Evolutionary conservation across 1,284 basidiomycete genomes (phyloP).

Genomic region (Neonothopanus nambi): DNA sequence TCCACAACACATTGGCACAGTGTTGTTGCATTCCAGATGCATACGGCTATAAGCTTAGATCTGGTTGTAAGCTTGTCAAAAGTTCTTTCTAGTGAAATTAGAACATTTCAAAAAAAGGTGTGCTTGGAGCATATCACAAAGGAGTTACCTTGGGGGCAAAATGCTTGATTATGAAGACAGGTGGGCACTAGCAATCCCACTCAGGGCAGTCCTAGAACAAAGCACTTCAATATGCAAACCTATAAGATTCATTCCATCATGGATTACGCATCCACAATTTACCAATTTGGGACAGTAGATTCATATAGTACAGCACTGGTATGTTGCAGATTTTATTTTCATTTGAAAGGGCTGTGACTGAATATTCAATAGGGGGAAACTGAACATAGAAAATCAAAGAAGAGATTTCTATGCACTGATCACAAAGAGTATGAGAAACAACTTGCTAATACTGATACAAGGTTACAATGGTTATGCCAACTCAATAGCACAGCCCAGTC

Average conservation of each 20-base stretch:
- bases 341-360: not conserved
- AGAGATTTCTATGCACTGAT: too few species aligned
- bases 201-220: slow-evolving; percentile 1
- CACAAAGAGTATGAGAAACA: too few species aligned
- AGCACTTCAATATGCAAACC: slow-evolving; percentile 25
- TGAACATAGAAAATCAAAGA: too few species aligned
- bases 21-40: too few species aligned
- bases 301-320: slow-evolving; percentile 5
- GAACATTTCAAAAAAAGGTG: not conserved
- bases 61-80: not conserved
- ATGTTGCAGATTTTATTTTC: slow-evolving; percentile 17
- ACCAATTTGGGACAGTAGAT: slow-evolving; percentile 14
- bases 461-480: too few species aligned
- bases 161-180: not conserved
- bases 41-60: too few species aligned
- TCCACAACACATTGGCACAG: too few species aligned
- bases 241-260: slow-evolving; percentile 21
- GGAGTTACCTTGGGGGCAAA: not conserved
- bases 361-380: slow-evolving; percentile 29
- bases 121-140: slow-evolving; percentile 1
- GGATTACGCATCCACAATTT: slow-evolving; percentile 5
- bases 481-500: too few species aligned
- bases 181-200: not conserved
- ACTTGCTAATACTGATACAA: too few species aligned
- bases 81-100: slow-evolving; percentile 4